Evolutionary conservation across 192 early-diverging fungal genomes (phyloP).

Genomic region (Physocladia obscura): DNA sequence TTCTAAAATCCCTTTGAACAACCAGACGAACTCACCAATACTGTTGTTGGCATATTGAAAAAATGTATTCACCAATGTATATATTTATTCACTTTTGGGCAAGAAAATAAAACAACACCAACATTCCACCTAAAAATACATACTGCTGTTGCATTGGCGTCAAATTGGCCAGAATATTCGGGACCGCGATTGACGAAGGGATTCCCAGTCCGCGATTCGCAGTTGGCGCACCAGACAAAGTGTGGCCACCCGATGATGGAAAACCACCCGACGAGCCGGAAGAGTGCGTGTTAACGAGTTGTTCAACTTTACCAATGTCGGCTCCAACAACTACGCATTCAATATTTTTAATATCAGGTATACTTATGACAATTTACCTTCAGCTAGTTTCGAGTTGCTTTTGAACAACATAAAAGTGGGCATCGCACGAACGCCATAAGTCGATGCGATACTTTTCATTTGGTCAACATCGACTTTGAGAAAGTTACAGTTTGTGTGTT

Average conservation of each 20-base stretch:
- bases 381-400: constrained; percentile 51
- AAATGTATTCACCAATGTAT: not conserved
- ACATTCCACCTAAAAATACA: constrained; percentile 13
- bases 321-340: constrained; percentile 43
- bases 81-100: not conserved
- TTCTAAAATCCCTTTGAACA: no score
- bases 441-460: constrained; percentile 34
- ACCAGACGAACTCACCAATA: no score
- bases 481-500: constrained; percentile 61
- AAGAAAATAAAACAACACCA: constrained; percentile 18
- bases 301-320: constrained; percentile 47
- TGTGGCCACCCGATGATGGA: constrained; percentile 24
- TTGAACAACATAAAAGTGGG: constrained; percentile 68
- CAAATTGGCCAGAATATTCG: constrained; percentile 10
- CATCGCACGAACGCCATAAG: constrained; percentile 61
- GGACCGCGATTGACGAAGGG: not conserved
- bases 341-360: not conserved
- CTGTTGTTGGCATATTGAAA: no score
- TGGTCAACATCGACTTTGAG: constrained; percentile 86
- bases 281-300: constrained; percentile 32
- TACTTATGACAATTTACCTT: constrained; percentile 27
- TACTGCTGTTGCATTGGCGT: constrained; percentile 31
- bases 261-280: constrained; percentile 19
- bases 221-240: not conserved
- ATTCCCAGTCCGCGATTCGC: not conserved